A percentile compares a stretch with the other conserved stretches of the same genome.
phyloP scores from a whole-genome alignment of 805 yeast species.

The Sugiyamaella lignohabitans region DNA sequence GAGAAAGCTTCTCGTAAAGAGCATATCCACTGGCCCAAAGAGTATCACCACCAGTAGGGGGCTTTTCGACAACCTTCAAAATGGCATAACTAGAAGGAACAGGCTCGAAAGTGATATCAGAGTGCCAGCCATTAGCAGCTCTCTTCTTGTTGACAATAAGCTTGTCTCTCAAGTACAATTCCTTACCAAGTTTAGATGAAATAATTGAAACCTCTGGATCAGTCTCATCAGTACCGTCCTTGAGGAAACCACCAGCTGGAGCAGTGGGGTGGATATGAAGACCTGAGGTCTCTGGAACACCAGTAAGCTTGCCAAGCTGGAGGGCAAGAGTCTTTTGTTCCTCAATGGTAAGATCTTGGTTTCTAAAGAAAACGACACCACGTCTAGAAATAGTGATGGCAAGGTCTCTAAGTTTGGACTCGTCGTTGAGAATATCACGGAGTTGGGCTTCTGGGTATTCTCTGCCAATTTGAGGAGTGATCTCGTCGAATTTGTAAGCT shows the following conservation, averaged over 20 bases:
- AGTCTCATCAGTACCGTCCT: slow-evolving; percentile 20
- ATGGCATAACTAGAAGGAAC: slow-evolving; percentile 71
- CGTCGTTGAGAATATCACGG: slow-evolving; percentile 25
- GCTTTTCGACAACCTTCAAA: slow-evolving; percentile 55
- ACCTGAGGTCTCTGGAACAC: slow-evolving; percentile 26
- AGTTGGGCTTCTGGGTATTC: slow-evolving; percentile 27
- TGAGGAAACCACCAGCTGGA: slow-evolving; percentile 26
- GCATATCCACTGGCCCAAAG: slow-evolving; percentile 49
- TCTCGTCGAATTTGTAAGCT: slow-evolving; percentile 25
- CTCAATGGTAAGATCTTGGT: slow-evolving; percentile 33
- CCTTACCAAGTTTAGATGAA: slow-evolving; percentile 20
- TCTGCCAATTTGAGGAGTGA: slow-evolving; percentile 31
- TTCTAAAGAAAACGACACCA: slow-evolving; percentile 46
- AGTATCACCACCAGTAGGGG: slow-evolving; percentile 51
- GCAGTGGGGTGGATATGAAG: slow-evolving; percentile 32
- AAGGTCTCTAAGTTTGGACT: slow-evolving; percentile 35
- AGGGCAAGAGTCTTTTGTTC: slow-evolving; percentile 26
- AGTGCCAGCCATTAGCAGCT: slow-evolving; percentile 50
- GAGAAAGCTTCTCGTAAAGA: slow-evolving; percentile 48
- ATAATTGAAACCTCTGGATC: slow-evolving; percentile 28
- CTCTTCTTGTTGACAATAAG: slow-evolving; percentile 14
- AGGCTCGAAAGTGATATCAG: slow-evolving; percentile 69
- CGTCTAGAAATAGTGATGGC: slow-evolving; percentile 44
- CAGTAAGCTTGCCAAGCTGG: slow-evolving; percentile 26
- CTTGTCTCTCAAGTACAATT: slow-evolving; percentile 16